phyloP scores from a whole-genome alignment of 495 filamentous ascomycete genomes.

The Penicillium ochrochloron region DNA sequence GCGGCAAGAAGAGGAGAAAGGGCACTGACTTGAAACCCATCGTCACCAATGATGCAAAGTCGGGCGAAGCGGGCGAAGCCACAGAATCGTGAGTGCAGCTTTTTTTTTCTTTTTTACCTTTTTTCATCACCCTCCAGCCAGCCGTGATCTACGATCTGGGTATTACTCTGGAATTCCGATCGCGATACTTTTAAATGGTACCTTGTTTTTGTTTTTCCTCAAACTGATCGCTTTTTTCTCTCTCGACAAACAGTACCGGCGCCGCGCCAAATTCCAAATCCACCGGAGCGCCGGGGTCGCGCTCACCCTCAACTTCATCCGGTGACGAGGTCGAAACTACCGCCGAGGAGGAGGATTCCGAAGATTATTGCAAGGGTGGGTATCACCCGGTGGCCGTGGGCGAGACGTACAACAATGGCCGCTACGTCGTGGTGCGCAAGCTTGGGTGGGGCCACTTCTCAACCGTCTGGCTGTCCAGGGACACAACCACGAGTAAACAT shows the following conservation, averaged over 20 bases:
- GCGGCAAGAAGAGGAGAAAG: slow-evolving; percentile 83
- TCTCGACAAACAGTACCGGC: slow-evolving; percentile 34
- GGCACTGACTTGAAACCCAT: slow-evolving; percentile 85
- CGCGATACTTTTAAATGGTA: background rate
- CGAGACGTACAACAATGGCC: slow-evolving; percentile 96
- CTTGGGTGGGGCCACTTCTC: slow-evolving; percentile 99
- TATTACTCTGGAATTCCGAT: background rate
- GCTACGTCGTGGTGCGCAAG: slow-evolving; percentile 95
- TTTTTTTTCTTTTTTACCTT: slow-evolving; percentile 6
- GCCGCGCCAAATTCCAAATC: slow-evolving; percentile 39
- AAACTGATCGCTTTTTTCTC: slow-evolving; percentile 13
- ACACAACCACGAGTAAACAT: slow-evolving; percentile 89
- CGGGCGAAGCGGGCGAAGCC: slow-evolving; percentile 37
- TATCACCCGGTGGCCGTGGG: slow-evolving; percentile 94
- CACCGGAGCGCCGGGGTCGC: slow-evolving; percentile 59
- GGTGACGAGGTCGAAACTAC: slow-evolving; percentile 89
- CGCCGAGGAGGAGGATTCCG: slow-evolving; percentile 97
- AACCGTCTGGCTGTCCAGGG: slow-evolving; percentile 94
- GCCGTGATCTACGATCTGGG: slow-evolving; percentile 9
- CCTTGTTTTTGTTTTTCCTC: slow-evolving; percentile 20
- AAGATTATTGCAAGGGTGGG: slow-evolving; percentile 98
- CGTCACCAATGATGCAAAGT: slow-evolving; percentile 75
- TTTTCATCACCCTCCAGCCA: slow-evolving; percentile 36
- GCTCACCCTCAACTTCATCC: slow-evolving; percentile 81
- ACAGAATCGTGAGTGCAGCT: slow-evolving; percentile 57